Evolutionary conservation across 495 filamentous ascomycete species (phyloP).

Genomic region (Tuber borchii): DNA sequence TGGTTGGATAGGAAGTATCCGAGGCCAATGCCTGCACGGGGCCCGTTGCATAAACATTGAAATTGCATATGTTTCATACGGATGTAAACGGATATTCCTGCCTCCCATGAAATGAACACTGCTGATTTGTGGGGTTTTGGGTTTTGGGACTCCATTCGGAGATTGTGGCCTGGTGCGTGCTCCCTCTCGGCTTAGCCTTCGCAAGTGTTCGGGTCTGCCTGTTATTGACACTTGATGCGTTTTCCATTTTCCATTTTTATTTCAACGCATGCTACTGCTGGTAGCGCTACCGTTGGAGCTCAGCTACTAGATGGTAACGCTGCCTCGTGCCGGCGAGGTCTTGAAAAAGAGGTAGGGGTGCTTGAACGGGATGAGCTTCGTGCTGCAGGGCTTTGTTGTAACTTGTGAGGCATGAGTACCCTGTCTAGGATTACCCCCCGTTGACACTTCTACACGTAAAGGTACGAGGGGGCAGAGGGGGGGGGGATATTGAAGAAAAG

Average conservation of each 20-base stretch:
- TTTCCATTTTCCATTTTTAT: background rate
- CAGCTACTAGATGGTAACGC: no score
- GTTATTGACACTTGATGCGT: background rate
- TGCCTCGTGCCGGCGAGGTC: no score
- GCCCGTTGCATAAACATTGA: background rate
- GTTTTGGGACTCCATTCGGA: background rate
- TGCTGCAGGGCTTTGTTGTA: no score
- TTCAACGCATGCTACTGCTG: background rate
- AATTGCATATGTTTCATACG: background rate
- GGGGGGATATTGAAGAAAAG: no score
- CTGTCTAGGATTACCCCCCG: no score
- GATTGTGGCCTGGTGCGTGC: background rate
- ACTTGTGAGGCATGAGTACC: no score
- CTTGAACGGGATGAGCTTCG: no score
- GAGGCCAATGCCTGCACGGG: background rate
- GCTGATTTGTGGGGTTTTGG: background rate
- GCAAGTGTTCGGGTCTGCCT: background rate
- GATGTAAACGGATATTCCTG: background rate
- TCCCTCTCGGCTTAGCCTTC: background rate
- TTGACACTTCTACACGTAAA: no score
- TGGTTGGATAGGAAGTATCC: background rate
- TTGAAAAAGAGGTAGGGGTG: no score
- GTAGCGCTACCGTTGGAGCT: no score
- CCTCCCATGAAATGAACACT: background rate
- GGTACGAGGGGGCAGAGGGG: no score